Percentiles rank a stretch among this genome's conserved stretches.
Conservation (phyloP, 1,139 yeast genomes). For the Hansenula anomala region DNA sequence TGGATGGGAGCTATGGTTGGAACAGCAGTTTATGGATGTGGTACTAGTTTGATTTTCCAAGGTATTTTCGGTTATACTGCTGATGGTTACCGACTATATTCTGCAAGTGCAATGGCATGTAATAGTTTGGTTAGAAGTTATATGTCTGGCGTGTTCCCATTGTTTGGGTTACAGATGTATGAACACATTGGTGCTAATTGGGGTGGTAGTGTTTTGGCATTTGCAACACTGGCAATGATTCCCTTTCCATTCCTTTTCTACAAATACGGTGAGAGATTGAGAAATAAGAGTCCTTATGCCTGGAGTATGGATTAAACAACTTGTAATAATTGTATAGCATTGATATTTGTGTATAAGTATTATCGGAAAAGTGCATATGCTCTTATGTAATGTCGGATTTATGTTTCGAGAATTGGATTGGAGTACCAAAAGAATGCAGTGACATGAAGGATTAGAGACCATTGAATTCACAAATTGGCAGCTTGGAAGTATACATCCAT, state of each 20-base stretch:
- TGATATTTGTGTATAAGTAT: too few species aligned
- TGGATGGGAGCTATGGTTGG: conserved; percentile 76
- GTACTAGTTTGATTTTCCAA: conserved; percentile 51
- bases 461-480: too few species aligned
- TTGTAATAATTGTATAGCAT: too few species aligned
- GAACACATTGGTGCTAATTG: conserved; percentile 50
- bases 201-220: conserved; percentile 58
- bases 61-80: conserved; percentile 57
- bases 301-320: conserved; percentile 20
- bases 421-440: too few species aligned
- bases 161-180: conserved; percentile 61
- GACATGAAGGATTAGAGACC: too few species aligned
- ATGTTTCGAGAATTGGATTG: too few species aligned
- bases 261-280: conserved; percentile 48
- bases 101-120: conserved; percentile 83
- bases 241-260: conserved; percentile 65
- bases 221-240: conserved; percentile 50
- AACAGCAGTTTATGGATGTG: conserved; percentile 54
- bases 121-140: conserved; percentile 65
- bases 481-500: too few species aligned
- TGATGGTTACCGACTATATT: conserved; percentile 54
- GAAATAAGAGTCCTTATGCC: conserved; percentile 48
- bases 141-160: conserved; percentile 73
- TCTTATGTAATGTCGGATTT: too few species aligned
- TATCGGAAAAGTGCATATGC: too few species aligned